Percentiles rank a stretch among this genome's conserved stretches.
phyloP scores from a whole-genome alignment of 2,329 filamentous ascomycete genomes.

The Fusarium verticillioides region DNA sequence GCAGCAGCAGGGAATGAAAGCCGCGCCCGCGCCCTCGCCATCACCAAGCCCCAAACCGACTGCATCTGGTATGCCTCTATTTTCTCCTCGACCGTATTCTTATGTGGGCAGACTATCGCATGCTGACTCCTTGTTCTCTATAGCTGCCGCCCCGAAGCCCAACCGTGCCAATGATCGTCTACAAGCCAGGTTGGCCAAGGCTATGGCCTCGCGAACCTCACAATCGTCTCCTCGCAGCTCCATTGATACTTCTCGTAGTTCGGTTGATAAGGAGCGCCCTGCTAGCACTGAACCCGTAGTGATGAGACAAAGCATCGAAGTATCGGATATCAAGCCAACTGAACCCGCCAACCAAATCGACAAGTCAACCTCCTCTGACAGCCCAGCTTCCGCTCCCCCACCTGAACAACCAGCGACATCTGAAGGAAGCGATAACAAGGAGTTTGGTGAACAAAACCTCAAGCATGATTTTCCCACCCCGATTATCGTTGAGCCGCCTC shows the following conservation, averaged over 20 bases:
- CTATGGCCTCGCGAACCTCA: constrained; percentile 76
- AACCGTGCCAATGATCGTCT: constrained; percentile 82
- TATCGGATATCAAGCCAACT: constrained; percentile 14
- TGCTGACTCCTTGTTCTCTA: constrained; percentile 12
- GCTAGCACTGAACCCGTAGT: constrained; percentile 28
- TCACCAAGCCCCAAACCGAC: constrained; percentile 47
- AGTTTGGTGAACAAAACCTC: background rate
- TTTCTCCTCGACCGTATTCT: background rate
- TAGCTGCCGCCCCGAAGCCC: constrained; percentile 68
- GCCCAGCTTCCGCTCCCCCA: background rate
- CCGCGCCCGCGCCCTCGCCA: constrained; percentile 33
- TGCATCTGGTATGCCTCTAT: constrained; percentile 4
- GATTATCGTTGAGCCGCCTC: constrained; percentile 14
- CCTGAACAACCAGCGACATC: background rate
- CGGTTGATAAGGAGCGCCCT: constrained; percentile 43
- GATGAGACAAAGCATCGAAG: constrained; percentile 26
- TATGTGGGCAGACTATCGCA: background rate
- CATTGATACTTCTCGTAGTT: constrained; percentile 49
- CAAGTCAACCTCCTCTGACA: constrained; percentile 1
- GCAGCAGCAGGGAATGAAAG: constrained; percentile 37
- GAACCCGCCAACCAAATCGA: constrained; percentile 13
- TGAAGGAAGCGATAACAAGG: constrained; percentile 3
- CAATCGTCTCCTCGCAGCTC: constrained; percentile 52
- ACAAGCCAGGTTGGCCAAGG: constrained; percentile 89
- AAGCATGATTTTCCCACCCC: background rate